Conservation (phyloP, 1,139 yeast species). For the Geotrichum citri-aurantii region DNA sequence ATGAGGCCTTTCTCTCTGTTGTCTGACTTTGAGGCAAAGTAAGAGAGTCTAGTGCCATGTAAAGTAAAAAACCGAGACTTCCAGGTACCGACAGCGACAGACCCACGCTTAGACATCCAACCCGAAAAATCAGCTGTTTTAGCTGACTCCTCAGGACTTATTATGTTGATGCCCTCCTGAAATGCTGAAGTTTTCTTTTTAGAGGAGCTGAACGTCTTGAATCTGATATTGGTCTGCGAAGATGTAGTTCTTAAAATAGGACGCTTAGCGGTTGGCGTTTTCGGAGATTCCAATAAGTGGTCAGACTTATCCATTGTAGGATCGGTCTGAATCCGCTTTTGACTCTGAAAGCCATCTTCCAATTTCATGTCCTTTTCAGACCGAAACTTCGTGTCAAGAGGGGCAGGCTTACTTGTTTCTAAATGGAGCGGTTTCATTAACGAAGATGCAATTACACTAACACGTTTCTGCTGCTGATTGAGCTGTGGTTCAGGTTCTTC, state of each 20-base stretch:
- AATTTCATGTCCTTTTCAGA: background rate
- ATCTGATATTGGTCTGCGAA: conserved; percentile 28
- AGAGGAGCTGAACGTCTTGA: conserved; percentile 14
- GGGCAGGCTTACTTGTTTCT: conserved; percentile 1
- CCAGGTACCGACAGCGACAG: conserved; percentile 83
- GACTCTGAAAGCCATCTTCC: background rate
- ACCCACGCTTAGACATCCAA: conserved; percentile 94
- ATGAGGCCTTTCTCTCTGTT: conserved; percentile 84
- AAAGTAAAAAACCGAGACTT: conserved; percentile 81
- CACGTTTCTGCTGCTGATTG: conserved; percentile 2
- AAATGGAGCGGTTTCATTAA: conserved; percentile 10
- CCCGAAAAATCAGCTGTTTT: conserved; percentile 76
- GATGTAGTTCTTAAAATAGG: conserved; percentile 26
- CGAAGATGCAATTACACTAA: conserved; percentile 14
- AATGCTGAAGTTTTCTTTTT: conserved; percentile 75
- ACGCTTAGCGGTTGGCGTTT: background rate
- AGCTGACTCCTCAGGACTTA: conserved; percentile 74
- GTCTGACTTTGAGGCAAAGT: conserved; percentile 76
- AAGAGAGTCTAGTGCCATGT: conserved; percentile 89
- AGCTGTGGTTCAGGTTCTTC: background rate
- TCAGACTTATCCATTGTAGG: conserved; percentile 9
- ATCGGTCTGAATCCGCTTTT: conserved; percentile 23
- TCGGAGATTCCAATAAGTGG: background rate
- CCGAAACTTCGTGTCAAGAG: conserved; percentile 1
- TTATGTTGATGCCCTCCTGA: conserved; percentile 77